These are phyloP conservation scores for Nannochloropsis gaditana DNA, from an alignment of 108 stramenopile species.

Conservation along the genomic window DNA sequence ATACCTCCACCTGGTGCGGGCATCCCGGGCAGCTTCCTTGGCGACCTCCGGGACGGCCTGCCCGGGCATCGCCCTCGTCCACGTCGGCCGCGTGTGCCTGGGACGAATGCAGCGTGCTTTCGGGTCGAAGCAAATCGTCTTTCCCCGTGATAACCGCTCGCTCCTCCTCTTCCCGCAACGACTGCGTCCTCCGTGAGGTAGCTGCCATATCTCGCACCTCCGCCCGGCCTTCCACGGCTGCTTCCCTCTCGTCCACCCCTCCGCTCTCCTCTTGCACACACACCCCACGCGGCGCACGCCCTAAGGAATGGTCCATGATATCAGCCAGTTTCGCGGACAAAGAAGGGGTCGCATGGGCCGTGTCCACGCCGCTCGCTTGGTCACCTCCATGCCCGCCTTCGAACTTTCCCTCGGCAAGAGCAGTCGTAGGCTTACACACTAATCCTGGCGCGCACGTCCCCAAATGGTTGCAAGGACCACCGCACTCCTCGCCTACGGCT, in stretches of 20 bases:
- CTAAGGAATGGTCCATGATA: neutral
- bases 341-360: neutral
- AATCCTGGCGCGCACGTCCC: neutral
- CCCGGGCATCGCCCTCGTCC: neutral
- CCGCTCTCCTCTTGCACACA: neutral
- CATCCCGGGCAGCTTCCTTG: slow-evolving; percentile 3
- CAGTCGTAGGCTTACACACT: neutral
- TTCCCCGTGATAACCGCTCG: neutral
- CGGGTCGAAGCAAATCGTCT: neutral
- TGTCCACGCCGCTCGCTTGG: neutral
- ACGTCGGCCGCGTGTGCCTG: neutral
- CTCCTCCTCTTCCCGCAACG: neutral
- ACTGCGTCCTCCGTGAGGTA: neutral
- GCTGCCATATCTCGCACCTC: neutral
- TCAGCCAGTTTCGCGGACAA: slow-evolving; percentile 3
- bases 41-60: neutral
- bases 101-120: neutral
- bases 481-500: neutral
- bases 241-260: neutral
- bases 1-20: neutral
- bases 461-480: neutral
- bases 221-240: neutral
- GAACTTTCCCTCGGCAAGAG: neutral
- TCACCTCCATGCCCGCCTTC: neutral
- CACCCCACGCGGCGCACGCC: neutral